Evolutionary conservation across 2,329 filamentous ascomycete species (phyloP), one percentile per base, ranked within the genome.

Genomic region (Verticillium longisporum): DNA sequence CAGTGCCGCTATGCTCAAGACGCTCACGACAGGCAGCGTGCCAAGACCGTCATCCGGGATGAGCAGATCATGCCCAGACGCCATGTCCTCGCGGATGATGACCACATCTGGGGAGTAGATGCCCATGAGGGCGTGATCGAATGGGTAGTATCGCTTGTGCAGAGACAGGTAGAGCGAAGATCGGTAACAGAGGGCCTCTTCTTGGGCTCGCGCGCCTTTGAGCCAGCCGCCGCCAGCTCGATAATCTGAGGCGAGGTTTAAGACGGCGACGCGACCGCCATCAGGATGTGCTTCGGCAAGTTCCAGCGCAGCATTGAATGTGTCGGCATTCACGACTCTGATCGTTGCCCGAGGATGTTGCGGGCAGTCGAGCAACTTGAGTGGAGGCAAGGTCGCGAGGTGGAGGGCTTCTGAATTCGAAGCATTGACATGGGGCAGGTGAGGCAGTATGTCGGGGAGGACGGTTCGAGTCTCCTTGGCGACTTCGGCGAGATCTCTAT

Each of bases 151-250:
- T 15, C 69, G 64, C 26, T 68, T 65, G 61, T 78, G 73, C 1
- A 86, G 73, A 21, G 80, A 80, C 34, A 78, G 68, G 33, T 72
- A 79, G 7, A 87, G 78, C 0, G 83, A 82, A 55, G 80, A 84
- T 54, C 87, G 82, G 69, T 86, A 87, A 73, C 86, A 90, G 6
- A 91, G 77, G 2, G 83, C 81, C 74, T 91, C 88, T 73, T 91
- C 88, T 71, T 91, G 88, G 0, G 88, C 87, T 34, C 83, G 72
- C 60, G 85, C 78, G 38, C 88, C 88, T 41, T 78, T 78, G 4
- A 80, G 69, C 80, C 86, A 90, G 18, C 86, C 86, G 21, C 88
- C 88, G n/a, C 87, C 88, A 0, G 83, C 79, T 14, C 68, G 71
- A 3, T 71, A 66, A 56, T 83, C 78, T 58, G 84, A 88, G 15